Evolutionary conservation across 2,329 filamentous ascomycete genomes (phyloP).

Genomic region (Ilyonectria robusta): DNA sequence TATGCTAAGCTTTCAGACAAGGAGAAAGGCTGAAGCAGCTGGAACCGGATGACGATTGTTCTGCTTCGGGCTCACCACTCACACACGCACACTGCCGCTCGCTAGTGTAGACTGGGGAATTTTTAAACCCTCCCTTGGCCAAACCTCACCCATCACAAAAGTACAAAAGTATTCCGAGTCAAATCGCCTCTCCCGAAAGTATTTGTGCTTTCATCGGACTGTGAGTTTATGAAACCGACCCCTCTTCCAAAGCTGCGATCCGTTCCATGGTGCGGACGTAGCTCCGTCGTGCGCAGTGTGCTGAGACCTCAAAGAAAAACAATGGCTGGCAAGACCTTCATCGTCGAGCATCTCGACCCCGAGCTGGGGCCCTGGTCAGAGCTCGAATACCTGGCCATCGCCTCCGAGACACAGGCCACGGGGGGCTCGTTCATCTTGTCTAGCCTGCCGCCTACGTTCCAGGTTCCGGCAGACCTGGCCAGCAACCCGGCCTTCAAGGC

Average conservation of each 20-base stretch:
- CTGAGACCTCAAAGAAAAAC: constrained; percentile 8
- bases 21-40: not conserved
- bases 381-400: constrained; percentile 92
- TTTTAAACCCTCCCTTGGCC: constrained; percentile 20
- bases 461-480: constrained; percentile 72
- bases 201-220: not conserved
- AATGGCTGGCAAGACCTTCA: constrained; percentile 79
- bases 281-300: not conserved
- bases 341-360: constrained; percentile 96
- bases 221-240: not conserved
- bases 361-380: constrained; percentile 96
- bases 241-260: not conserved
- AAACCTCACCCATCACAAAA: constrained; percentile 10
- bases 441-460: constrained; percentile 79
- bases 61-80: constrained; percentile 4
- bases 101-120: constrained; percentile 25
- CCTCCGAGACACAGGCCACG: constrained; percentile 79
- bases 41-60: constrained; percentile 21
- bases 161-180: constrained; percentile 3
- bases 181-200: constrained; percentile 1
- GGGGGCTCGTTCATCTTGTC: constrained; percentile 84
- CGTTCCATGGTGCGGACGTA: constrained; percentile 5
- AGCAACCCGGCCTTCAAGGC: constrained; percentile 75
- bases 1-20: constrained; percentile 2
- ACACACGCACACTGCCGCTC: constrained; percentile 13